phyloP scores from a whole-genome alignment of 148 eudicot species.

The Tetragonia tetragonoides region DNA sequence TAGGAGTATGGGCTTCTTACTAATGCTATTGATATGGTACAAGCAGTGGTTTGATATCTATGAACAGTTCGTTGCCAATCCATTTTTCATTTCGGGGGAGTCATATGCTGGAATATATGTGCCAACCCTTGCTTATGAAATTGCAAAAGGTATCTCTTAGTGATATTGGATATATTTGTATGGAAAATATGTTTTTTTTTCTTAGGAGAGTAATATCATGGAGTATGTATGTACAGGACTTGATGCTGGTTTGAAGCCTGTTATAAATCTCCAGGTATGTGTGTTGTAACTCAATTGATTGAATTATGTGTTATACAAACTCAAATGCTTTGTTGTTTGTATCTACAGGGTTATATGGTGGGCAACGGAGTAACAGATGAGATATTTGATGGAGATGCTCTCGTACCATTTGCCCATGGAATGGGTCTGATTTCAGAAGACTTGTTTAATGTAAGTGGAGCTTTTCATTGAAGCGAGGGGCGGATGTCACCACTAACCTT shows the following conservation, averaged over 20 bases:
- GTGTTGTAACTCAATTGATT: not conserved
- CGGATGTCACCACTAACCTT: too few species aligned
- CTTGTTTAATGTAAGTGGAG: constrained; percentile 46
- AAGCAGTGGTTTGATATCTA: constrained; percentile 82
- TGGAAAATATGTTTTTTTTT: not conserved
- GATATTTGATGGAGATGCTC: constrained; percentile 80
- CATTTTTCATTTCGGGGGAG: constrained; percentile 85
- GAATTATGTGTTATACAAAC: not conserved
- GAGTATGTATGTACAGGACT: constrained; percentile 45
- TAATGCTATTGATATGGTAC: constrained; percentile 13
- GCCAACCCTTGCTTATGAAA: constrained; percentile 84
- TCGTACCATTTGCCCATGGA: constrained; percentile 89
- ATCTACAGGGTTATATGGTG: constrained; percentile 88
- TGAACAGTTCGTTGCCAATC: constrained; percentile 65
- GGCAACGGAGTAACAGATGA: constrained; percentile 94
- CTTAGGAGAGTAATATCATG: not conserved
- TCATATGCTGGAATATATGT: constrained; percentile 97
- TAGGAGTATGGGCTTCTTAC: not conserved
- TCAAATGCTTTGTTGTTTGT: not conserved
- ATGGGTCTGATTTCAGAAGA: constrained; percentile 92
- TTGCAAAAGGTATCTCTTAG: constrained; percentile 60
- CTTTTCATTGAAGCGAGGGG: not conserved
- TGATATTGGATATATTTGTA: not conserved
- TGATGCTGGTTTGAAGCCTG: constrained; percentile 70
- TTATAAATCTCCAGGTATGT: constrained; percentile 72